Percentiles rank a stretch among this genome's conserved stretches.
These are phyloP conservation scores for Schwanniomyces etchellsii DNA, from an alignment of 1,139 yeast genomes.

Conservation along the genomic window DNA sequence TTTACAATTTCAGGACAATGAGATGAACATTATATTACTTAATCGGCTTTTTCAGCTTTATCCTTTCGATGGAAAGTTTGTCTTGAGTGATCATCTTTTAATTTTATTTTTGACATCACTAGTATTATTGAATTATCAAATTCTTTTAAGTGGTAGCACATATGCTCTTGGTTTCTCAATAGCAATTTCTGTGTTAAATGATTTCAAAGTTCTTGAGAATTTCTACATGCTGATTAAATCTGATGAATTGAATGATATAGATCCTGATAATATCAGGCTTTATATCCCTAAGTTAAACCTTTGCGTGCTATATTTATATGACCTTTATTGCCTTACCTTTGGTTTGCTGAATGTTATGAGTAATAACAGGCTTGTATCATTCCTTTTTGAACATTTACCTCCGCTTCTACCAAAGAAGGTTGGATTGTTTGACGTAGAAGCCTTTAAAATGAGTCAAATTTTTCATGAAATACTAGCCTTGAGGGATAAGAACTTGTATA, in stretches of 20 bases:
- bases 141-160: slow-evolving; percentile 52
- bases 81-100: slow-evolving; percentile 26
- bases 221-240: slow-evolving; percentile 16
- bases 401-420: slow-evolving; percentile 12
- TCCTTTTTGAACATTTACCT: slow-evolving; percentile 12
- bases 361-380: slow-evolving; percentile 11
- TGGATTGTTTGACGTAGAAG: slow-evolving; percentile 9
- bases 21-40: slow-evolving; percentile 31
- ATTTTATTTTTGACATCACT: slow-evolving; percentile 41
- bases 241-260: slow-evolving; percentile 8
- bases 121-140: slow-evolving; percentile 48
- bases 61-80: slow-evolving; percentile 27
- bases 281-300: slow-evolving; percentile 47
- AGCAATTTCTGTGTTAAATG: slow-evolving; percentile 53
- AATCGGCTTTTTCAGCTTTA: slow-evolving; percentile 38
- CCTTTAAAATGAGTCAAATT: slow-evolving; percentile 10
- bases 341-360: slow-evolving; percentile 44
- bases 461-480: background rate
- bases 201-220: slow-evolving; percentile 45
- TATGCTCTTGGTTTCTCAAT: slow-evolving; percentile 52
- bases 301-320: slow-evolving; percentile 47
- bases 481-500: background rate
- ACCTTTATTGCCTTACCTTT: slow-evolving; percentile 49
- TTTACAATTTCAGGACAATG: slow-evolving; percentile 25
- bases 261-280: slow-evolving; percentile 32